These are phyloP conservation scores for Amanita fuliginea DNA, from an alignment of 768 basidiomycete genomes.

Conservation along the genomic window DNA sequence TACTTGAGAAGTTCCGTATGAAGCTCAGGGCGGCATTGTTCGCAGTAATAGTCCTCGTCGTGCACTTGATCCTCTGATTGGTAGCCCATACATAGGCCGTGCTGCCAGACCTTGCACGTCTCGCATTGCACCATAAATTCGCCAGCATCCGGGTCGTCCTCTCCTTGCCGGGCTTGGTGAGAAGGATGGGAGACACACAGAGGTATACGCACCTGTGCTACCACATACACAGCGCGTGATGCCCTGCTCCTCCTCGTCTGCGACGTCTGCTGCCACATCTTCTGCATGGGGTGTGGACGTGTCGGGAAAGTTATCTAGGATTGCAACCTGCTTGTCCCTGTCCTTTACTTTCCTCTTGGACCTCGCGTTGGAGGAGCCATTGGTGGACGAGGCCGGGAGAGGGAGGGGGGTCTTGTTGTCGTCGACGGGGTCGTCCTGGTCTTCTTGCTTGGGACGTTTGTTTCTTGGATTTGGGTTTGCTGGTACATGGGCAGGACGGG, in stretches of 20 bases:
- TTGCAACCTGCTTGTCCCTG: conserved; percentile 25
- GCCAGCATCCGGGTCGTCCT: conserved; percentile 73
- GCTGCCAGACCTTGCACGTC: conserved; percentile 96
- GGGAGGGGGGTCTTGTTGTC: conserved; percentile 37
- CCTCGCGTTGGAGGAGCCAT: conserved; percentile 19
- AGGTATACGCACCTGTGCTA: conserved; percentile 46
- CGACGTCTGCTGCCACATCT: conserved; percentile 27
- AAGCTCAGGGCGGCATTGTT: conserved; percentile 80
- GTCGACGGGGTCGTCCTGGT: conserved; percentile 51
- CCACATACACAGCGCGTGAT: conserved; percentile 84
- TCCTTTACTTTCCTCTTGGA: conserved; percentile 60
- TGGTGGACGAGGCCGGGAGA: conserved; percentile 16
- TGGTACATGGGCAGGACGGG: conserved; percentile 29
- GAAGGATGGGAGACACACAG: conserved; percentile 10
- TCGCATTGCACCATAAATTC: conserved; percentile 99
- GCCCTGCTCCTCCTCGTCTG: conserved; percentile 49
- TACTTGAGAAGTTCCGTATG: conserved; percentile 78
- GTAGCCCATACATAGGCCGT: conserved; percentile 93
- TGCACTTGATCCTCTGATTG: conserved; percentile 64
- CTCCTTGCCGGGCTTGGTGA: conserved; percentile 27
- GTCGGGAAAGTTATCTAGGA: conserved; percentile 15
- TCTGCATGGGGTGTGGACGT: conserved; percentile 18
- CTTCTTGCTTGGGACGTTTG: conserved; percentile 68
- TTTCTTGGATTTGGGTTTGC: conserved; percentile 28
- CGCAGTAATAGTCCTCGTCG: conserved; percentile 85